Base-by-base conservation (phyloP, 305 asterid genomes). In the Fraxinus sp. region DNA sequence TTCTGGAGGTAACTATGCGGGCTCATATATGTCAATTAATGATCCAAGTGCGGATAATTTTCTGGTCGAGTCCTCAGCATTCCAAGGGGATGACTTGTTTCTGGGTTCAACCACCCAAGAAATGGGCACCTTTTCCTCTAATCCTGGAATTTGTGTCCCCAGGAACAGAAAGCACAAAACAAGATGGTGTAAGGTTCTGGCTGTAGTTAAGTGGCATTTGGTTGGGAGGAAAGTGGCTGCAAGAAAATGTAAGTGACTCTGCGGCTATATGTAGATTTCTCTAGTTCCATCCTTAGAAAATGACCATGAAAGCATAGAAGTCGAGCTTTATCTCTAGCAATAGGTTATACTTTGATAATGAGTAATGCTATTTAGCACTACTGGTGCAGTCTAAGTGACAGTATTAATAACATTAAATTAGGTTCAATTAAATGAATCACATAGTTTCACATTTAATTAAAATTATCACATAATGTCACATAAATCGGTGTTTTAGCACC, bases 151-250 rank as follows among this genome's bases (percentile, higher is more conserved):
- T 74, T 74, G 66, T 52, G 71, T 85, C 71, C 85, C 94, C 11
- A 84, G 89, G 78, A 83, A 49, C 62, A 89, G 90, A 62, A 88
- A 81, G 79, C 87, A 97, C 72, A 91, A 83, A 83, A 86, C 90
- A 11, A 86, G 92, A 68, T 94, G 97, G 99, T 92, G 97, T 88
- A 94, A 91, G 88, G 88, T 95, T 72, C 87, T 91, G 11, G 97
- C 97, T 0, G 92, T 89, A 83, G 89, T 95, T 7, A 94, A 92
- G 90, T 95, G 97, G 97, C 84, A 86, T 82, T 87, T 90, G 84
- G 87, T 87, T 18, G 88, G 85, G 90, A 92, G 91, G 57, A 84
- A 86, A 13, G 89, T 91, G 80, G 93, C 91, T 76, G 91, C 88
- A 5, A 86, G 89, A 86, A 89, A 86, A 80, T 80, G 89, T 84